Evolutionary conservation across 345 rosid species (phyloP).

Genomic region (Camelina neglecta): DNA sequence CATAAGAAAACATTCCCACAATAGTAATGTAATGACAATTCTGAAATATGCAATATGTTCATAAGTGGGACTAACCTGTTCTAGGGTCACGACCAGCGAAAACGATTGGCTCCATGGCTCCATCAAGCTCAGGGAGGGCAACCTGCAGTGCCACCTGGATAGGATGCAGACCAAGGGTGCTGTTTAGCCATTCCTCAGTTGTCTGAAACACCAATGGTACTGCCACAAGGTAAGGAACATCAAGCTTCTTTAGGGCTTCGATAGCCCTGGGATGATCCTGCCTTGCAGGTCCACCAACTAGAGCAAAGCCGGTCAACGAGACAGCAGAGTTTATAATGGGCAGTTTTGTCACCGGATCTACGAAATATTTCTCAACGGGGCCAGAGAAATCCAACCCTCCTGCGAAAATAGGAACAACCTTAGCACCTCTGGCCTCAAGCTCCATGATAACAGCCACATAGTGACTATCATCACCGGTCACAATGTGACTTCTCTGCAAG

Average conservation of each 20-base stretch:
- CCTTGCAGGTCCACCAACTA: conserved; percentile 99
- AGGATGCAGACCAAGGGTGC: conserved; percentile 93
- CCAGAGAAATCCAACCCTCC: conserved; percentile 97
- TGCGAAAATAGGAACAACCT: conserved; percentile 89
- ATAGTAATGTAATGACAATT: neutral
- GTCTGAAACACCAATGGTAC: conserved; percentile 97
- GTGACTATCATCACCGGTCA: conserved; percentile 95
- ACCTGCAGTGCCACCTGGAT: conserved; percentile 99
- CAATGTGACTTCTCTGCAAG: conserved; percentile 97
- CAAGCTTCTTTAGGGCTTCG: conserved; percentile 87
- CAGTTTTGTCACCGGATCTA: conserved; percentile 68
- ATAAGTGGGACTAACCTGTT: conserved; percentile 61
- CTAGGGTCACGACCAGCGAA: conserved; percentile 98
- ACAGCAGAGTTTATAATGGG: conserved; percentile 76
- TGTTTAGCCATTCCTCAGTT: conserved; percentile 96
- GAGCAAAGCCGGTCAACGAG: conserved; percentile 93
- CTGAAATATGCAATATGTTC: conserved; percentile 1
- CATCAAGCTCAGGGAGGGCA: conserved; percentile 98
- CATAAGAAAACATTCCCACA: conserved; percentile 22
- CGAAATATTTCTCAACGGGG: conserved; percentile 80
- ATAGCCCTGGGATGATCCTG: conserved; percentile 98
- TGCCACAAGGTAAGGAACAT: conserved; percentile 94
- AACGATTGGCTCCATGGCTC: conserved; percentile 98
- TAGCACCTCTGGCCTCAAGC: conserved; percentile 95
- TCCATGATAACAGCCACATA: conserved; percentile 99